Evolutionary conservation across 2,329 filamentous ascomycete species (phyloP).

Genomic region (Calonectria fujianensis): DNA sequence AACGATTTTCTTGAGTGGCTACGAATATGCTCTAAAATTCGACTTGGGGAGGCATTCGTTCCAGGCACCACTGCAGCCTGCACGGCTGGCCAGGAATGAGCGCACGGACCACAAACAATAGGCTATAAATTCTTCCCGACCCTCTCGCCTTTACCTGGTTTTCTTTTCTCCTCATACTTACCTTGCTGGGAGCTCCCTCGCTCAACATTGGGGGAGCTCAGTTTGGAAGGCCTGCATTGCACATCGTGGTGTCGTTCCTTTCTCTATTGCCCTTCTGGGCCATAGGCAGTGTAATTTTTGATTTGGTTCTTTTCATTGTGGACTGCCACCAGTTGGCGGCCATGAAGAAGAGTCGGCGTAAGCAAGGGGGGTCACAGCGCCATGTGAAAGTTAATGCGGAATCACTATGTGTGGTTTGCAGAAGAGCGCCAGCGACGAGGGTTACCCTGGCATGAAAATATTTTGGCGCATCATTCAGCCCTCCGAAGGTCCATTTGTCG

Average conservation of each 20-base stretch:
- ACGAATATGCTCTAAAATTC: not conserved
- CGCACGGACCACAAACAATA: conserved; percentile 36
- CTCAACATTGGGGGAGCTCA: conserved; percentile 66
- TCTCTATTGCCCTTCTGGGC: conserved; percentile 72
- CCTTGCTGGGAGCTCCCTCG: conserved; percentile 66
- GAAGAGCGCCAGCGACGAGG: not conserved
- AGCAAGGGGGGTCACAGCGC: not conserved
- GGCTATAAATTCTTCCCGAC: conserved; percentile 38
- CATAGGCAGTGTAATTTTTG: conserved; percentile 72
- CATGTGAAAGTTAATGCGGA: not conserved
- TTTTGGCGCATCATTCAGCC: not conserved
- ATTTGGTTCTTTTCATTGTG: conserved; percentile 68
- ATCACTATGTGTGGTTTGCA: not conserved
- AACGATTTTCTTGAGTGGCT: not conserved
- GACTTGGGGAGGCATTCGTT: not conserved
- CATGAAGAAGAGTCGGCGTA: conserved; percentile 62
- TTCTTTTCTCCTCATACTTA: conserved; percentile 68
- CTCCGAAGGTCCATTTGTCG: conserved; percentile 4
- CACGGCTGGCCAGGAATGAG: conserved; percentile 14
- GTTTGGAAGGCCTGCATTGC: conserved; percentile 71
- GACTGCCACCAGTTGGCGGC: conserved; percentile 58
- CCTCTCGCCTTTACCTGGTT: not conserved
- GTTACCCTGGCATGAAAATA: not conserved
- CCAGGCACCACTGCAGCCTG: not conserved
- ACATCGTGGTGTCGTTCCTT: conserved; percentile 69